A percentile compares a stretch with the other conserved stretches of the same genome.
Evolutionary conservation across 2,329 filamentous ascomycete genomes (phyloP).

Genomic region (Plenodomus tracheiphilus): DNA sequence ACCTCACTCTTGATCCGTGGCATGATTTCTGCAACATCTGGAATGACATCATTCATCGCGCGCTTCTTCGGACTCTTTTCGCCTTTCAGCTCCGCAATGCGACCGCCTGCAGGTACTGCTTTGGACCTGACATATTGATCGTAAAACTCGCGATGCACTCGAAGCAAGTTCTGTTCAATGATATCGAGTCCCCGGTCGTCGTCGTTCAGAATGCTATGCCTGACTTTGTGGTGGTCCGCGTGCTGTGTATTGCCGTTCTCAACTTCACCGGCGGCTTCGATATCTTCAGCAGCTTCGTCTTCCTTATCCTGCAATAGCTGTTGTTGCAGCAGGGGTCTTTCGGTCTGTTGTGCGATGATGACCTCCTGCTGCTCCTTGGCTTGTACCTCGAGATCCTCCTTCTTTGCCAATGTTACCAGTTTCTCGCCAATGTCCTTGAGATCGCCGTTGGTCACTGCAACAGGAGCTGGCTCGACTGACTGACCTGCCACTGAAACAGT

Average conservation of each 20-base stretch:
- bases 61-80: constrained; percentile 56
- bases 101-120: constrained; percentile 47
- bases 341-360: constrained; percentile 84
- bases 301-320: constrained; percentile 90
- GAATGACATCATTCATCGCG: constrained; percentile 61
- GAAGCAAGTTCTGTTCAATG: constrained; percentile 74
- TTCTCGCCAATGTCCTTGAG: constrained; percentile 70
- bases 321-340: constrained; percentile 86
- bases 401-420: constrained; percentile 73
- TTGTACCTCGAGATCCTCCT: constrained; percentile 75
- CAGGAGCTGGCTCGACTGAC: constrained; percentile 18
- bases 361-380: constrained; percentile 83
- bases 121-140: constrained; percentile 71
- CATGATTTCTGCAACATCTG: constrained; percentile 85
- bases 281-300: constrained; percentile 64
- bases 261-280: constrained; percentile 46
- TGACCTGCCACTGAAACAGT: constrained; percentile 26
- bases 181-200: constrained; percentile 81
- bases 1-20: constrained; percentile 77
- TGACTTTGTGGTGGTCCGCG: constrained; percentile 48
- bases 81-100: constrained; percentile 55
- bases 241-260: constrained; percentile 45
- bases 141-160: constrained; percentile 80
- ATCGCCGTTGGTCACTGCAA: constrained; percentile 46
- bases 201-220: constrained; percentile 82